Evolutionary conservation across 2,329 filamentous ascomycete genomes (phyloP).

Genomic region (Sporothrix brunneoviolacea): DNA sequence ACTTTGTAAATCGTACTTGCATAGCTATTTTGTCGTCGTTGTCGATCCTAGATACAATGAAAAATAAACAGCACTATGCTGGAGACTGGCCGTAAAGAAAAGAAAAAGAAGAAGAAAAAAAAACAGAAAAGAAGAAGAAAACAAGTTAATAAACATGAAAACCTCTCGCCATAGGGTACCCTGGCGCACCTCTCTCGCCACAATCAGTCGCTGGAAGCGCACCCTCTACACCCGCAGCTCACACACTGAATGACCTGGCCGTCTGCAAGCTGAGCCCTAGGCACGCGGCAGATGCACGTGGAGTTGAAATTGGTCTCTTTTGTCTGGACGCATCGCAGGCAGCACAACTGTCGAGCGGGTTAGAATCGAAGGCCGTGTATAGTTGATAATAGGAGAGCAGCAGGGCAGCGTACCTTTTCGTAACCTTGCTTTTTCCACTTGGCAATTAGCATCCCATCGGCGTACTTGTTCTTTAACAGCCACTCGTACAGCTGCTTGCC

Average conservation of each 20-base stretch:
- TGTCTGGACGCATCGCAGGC: constrained; percentile 93
- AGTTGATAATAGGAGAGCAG: background rate
- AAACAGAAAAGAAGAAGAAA: no score
- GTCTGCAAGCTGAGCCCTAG: constrained; percentile 81
- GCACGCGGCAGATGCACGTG: constrained; percentile 94
- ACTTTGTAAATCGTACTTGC: no score
- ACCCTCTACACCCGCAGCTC: constrained; percentile 88
- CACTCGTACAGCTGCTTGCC: constrained; percentile 89
- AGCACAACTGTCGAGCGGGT: constrained; percentile 62
- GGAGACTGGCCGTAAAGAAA: no score
- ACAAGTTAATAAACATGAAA: no score
- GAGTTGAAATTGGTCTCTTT: constrained; percentile 99
- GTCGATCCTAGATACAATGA: no score
- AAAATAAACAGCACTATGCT: no score
- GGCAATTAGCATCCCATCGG: constrained; percentile 89
- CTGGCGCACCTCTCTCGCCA: no score
- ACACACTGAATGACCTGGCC: constrained; percentile 88
- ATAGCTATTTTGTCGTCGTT: no score
- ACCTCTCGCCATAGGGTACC: no score
- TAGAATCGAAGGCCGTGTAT: constrained; percentile 17
- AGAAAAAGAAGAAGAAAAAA: no score
- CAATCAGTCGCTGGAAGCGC: constrained; percentile 42
- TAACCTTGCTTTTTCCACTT: constrained; percentile 99
- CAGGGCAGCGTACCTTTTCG: constrained; percentile 85
- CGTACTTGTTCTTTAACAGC: constrained; percentile 93